Evolutionary conservation across 495 filamentous ascomycete species (phyloP).

Genomic region (Aspergillus diversus): DNA sequence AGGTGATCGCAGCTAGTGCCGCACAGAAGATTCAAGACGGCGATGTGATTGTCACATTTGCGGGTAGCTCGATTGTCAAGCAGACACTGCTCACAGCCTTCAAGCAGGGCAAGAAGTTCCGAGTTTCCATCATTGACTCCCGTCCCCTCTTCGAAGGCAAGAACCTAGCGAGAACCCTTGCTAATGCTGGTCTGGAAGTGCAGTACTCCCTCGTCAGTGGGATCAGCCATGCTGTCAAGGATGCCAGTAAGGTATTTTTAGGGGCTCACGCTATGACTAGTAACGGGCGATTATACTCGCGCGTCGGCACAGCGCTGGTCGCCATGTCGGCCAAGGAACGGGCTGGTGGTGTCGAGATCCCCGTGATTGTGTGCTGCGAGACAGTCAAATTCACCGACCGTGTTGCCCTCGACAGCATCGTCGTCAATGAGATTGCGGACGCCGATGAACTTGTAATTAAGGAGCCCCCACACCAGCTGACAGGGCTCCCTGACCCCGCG

Average conservation of each 20-base stretch:
- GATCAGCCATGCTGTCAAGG: constrained; percentile 69
- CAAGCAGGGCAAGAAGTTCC: constrained; percentile 70
- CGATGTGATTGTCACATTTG: constrained; percentile 86
- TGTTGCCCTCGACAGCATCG: constrained; percentile 87
- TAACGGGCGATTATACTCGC: constrained; percentile 84
- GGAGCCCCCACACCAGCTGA: constrained; percentile 39
- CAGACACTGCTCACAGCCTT: constrained; percentile 74
- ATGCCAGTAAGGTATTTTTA: constrained; percentile 79
- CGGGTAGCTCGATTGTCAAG: constrained; percentile 84
- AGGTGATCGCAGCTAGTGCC: constrained; percentile 78
- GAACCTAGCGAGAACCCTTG: constrained; percentile 69
- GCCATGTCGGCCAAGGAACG: constrained; percentile 82
- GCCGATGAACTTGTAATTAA: constrained; percentile 62
- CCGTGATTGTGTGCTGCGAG: constrained; percentile 91
- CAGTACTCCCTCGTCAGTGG: constrained; percentile 80
- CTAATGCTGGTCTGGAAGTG: constrained; percentile 69
- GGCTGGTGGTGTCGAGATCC: constrained; percentile 60
- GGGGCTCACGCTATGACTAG: constrained; percentile 90
- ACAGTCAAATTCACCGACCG: constrained; percentile 94
- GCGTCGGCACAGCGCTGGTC: constrained; percentile 83
- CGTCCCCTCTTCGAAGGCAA: constrained; percentile 81
- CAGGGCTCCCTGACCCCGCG: constrained; percentile 39
- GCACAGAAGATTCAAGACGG: constrained; percentile 73
- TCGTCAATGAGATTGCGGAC: constrained; percentile 85
- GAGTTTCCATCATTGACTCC: constrained; percentile 83